A percentile compares a stretch with the other conserved stretches of the same genome.
These are phyloP conservation scores for Candida glaebosa DNA, from an alignment of 805 yeast species.

Conservation along the genomic window DNA sequence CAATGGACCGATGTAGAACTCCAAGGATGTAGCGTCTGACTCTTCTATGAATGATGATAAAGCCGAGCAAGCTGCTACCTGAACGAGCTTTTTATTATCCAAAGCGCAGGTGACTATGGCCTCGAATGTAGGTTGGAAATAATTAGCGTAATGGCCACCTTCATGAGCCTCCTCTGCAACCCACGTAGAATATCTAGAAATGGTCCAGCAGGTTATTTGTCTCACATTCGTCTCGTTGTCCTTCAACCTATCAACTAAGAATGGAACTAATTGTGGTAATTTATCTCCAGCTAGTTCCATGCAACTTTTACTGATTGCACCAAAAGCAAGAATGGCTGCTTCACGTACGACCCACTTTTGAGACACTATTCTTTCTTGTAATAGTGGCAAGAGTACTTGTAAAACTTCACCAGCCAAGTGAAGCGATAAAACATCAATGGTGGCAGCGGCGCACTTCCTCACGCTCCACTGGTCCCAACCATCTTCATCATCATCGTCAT, in stretches of 20 bases:
- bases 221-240: conserved; percentile 83
- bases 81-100: conserved; percentile 89
- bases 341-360: conserved; percentile 87
- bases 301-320: conserved; percentile 92
- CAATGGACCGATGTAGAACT: conserved; percentile 62
- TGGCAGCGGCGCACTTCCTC: conserved; percentile 92
- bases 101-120: conserved; percentile 71
- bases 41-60: conserved; percentile 79
- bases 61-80: conserved; percentile 89
- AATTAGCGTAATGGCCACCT: conserved; percentile 60
- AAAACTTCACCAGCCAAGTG: conserved; percentile 66
- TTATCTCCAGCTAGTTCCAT: conserved; percentile 65
- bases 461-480: conserved; percentile 81
- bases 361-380: conserved; percentile 67
- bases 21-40: conserved; percentile 59
- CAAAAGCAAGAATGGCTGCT: conserved; percentile 89
- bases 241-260: conserved; percentile 70
- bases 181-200: conserved; percentile 83
- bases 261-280: conserved; percentile 79
- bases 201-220: conserved; percentile 94
- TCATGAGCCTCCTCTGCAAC: conserved; percentile 64
- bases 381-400: conserved; percentile 63
- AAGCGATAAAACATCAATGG: conserved; percentile 77
- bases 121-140: conserved; percentile 74
- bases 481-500: conserved; percentile 67